Evolutionary conservation across 2,329 filamentous ascomycete species (phyloP), one percentile per base, ranked within the genome.

Genomic region (Talaromyces sp.): DNA sequence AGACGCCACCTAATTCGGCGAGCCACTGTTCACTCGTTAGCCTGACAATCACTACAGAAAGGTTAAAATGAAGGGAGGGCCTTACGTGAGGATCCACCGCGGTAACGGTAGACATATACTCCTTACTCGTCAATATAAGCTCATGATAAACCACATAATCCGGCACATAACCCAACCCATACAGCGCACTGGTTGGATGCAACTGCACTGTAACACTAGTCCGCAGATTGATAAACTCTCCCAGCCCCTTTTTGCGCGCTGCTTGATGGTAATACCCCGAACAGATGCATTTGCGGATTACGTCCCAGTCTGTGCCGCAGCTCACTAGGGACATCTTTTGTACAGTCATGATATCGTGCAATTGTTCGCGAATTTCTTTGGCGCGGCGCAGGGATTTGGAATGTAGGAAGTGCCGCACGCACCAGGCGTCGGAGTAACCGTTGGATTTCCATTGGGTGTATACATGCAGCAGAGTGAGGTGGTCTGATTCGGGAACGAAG

Each of bases 101-200:
- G 4, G 95, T 99, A 10, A 99, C 95, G 4, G 92, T 97, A 3
- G 92, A 96, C 88, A 99, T 97, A 81, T 98, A 99, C 76, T 98
- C 95, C 75, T 97, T 97, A 65, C 89, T 92, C 0, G 95, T 99
- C 67, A 99, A 87, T 71, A 99, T 97, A 66, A 99, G 86, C 78
- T 99, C 95, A 82, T 99, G 95, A 79, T 99, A 99, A 49, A 99
- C 89, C 61, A 99, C 92, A 74, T 98, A 98, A 75, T 99, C 95
- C 1, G 96, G 95, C 27, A 97, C 86, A 77, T 97, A 96, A 3
- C 95, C 95, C 1, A 93, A 84, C 27, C 95, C 95, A 75, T 97
- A 98, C 0, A 99, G 85, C 1, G 95, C 92, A 68, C 89, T 93
- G 0, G 95, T 99, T 1, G 95, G 95, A 75, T 99, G 96, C 35